phyloP scores from a whole-genome alignment of 1,284 basidiomycete species.

The Pseudozyma hubeiensis region DNA sequence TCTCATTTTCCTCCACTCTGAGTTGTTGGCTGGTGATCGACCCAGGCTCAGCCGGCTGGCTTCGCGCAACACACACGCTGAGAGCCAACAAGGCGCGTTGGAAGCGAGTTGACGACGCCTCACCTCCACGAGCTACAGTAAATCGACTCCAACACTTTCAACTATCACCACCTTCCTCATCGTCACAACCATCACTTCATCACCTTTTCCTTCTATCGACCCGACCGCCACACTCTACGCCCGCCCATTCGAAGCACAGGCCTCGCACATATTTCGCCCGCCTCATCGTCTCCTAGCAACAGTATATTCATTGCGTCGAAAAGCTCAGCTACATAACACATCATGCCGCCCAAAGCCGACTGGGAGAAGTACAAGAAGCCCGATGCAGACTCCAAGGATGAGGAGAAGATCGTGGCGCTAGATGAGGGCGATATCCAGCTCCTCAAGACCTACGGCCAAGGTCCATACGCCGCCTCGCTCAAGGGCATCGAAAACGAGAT shows the following conservation, averaged over 20 bases:
- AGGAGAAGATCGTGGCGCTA: conserved; percentile 75
- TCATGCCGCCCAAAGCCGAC: conserved; percentile 67
- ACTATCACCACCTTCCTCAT: neutral
- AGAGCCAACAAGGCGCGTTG: conserved; percentile 4
- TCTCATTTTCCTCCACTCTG: conserved; percentile 4
- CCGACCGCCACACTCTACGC: neutral
- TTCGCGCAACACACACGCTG: neutral
- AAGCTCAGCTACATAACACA: conserved; percentile 11
- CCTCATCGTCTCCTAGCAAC: neutral
- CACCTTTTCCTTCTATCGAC: neutral
- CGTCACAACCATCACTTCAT: neutral
- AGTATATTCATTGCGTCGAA: neutral
- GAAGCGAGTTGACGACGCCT: conserved; percentile 43
- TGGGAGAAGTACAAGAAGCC: conserved; percentile 69
- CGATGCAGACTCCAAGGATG: conserved; percentile 61
- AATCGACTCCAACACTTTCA: conserved; percentile 9
- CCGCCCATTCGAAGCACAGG: neutral
- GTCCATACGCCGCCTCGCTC: conserved; percentile 89
- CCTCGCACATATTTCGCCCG: neutral
- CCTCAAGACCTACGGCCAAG: conserved; percentile 99
- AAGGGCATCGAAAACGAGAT: conserved; percentile 93
- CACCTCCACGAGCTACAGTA: conserved; percentile 14
- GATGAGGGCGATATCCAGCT: conserved; percentile 99
- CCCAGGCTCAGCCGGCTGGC: conserved; percentile 11
- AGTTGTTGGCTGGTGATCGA: conserved; percentile 41